Evolutionary conservation across 345 rosid genomes (phyloP), one percentile per base, ranked within the genome.

Genomic region (Bruguiera gymnorhiza): DNA sequence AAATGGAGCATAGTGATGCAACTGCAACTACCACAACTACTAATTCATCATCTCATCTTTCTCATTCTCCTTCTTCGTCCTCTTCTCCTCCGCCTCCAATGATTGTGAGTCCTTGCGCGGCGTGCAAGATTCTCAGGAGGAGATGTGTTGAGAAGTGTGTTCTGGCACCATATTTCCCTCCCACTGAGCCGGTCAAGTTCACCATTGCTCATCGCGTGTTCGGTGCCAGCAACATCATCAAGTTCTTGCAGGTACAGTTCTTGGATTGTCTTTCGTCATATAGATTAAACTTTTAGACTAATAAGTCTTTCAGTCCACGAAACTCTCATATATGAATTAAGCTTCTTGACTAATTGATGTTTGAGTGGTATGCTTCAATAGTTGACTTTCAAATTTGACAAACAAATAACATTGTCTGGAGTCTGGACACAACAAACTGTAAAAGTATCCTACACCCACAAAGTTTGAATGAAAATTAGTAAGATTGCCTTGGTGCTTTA

Each of bases 181-280:
- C 98, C 13, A 88, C 91, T 5, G 98, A 92, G 13, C 98, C 98
- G 6, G 63, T 81, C 16, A 89, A 92, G 83, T 92, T 92, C 78
- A 89, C 96, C 70, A 86, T 83, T 63, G 96, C 96, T 39, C 98
- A 92, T 73, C 94, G 98, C 32, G 96, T 92, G 6, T 92, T 92
- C 37, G 98, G 98, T 29, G 96, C 98, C 48, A 92, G 98, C 85
- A 92, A 92, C 80, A 88, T 92, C 81, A 92, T 88, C 67, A 92
- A 92, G 86, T 85, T 89, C 82, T 79, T 92, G 72, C 94, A 90
- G 98, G 98, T 92, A 84, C 30, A 8, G 5, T 56, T 55, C 7
- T 26, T 8, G 4, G 16, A 23, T 16, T 8, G 16, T 8, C 29
- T 56, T 55, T 56, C 19, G 50, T 13, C 50, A 13, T 15, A 4